Evolutionary conservation across 2,329 filamentous ascomycete species (phyloP).

Genomic region (Beauveria rudraprayagi): DNA sequence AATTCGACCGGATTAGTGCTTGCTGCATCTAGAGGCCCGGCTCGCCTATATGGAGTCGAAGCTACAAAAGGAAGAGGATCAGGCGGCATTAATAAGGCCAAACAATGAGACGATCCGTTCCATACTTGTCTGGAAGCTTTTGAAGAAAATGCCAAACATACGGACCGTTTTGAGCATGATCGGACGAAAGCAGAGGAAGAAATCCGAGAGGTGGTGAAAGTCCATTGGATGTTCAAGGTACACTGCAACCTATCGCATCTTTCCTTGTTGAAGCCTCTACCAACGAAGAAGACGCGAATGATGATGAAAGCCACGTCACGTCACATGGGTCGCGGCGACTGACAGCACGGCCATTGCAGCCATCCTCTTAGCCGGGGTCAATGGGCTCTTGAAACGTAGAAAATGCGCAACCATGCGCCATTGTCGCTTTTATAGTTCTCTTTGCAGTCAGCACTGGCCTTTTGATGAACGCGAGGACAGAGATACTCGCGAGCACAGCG

Average conservation of each 20-base stretch:
- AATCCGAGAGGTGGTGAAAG: background rate
- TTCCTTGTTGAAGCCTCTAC: too few species aligned
- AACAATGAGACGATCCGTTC: slow-evolving; percentile 9
- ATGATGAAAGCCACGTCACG: too few species aligned
- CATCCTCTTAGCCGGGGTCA: too few species aligned
- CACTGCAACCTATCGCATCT: too few species aligned
- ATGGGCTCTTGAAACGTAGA: background rate
- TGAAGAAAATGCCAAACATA: background rate
- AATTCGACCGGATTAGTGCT: slow-evolving; percentile 2
- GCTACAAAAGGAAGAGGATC: background rate
- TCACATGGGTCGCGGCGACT: too few species aligned
- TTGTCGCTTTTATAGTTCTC: slow-evolving; percentile 13
- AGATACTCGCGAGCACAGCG: slow-evolving; percentile 7
- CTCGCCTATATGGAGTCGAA: background rate
- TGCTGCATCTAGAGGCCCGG: slow-evolving; percentile 6
- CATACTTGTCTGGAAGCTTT: slow-evolving; percentile 1
- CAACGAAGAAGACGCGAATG: too few species aligned
- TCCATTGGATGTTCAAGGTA: too few species aligned
- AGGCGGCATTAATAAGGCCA: background rate
- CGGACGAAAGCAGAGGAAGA: background rate
- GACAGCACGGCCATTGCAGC: too few species aligned
- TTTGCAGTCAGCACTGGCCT: slow-evolving; percentile 14
- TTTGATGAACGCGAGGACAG: slow-evolving; percentile 13
- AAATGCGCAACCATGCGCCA: slow-evolving; percentile 12
- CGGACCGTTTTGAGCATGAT: background rate